Evolutionary conservation across 108 stramenopile genomes (phyloP), one percentile per base, ranked within the genome.

Genomic region (Cyclotella sp.): DNA sequence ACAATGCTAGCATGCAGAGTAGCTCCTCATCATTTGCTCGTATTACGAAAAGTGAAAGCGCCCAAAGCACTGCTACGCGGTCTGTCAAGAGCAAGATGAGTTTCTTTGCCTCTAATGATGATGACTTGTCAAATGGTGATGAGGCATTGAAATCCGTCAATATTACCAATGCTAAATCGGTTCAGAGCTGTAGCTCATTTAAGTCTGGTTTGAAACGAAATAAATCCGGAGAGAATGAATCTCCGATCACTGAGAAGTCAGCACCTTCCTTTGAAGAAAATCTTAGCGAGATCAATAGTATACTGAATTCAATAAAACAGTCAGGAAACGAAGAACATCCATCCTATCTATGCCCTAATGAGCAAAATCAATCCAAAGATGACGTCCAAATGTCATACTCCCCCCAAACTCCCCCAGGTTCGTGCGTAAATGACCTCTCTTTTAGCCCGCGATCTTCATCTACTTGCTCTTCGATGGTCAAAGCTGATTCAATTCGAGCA

Each of bases 351-450:
- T 43, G 21, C 19, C 49, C 28, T 14, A 34, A 59, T n/a, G 47
- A 61, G 15, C 49, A 29, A 18, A 59, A 1, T 22, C 30, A 41
- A 44, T 44, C 64, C 5, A 75, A 29, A 10, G 30, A 34, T 39
- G 64, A 75, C 13, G 59, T 68, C 19, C 49, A 39, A 39, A 59
- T 76, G 67, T 65, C 67, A 12, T 76, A 76, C 64, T 65, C 66
- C 28, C 51, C 66, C 28, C 51, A 63, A 29, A 64, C 44, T 46
- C 63, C 63, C 4, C 29, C 60, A 13, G 60, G 34, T 13, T 6
- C 34, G 6, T 34, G 34, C 34, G 34, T 34, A 34, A 34, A 34
- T 2, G 34, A 34, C 34, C 34, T 34, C 34, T 34, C 34, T 34
- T 39, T 61, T 2, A 61, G 60, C 60, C 30, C 60, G 14, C 29